These are phyloP conservation scores for Malus orientalis DNA, from an alignment of 306 rosid genomes.

Conservation along the genomic window DNA sequence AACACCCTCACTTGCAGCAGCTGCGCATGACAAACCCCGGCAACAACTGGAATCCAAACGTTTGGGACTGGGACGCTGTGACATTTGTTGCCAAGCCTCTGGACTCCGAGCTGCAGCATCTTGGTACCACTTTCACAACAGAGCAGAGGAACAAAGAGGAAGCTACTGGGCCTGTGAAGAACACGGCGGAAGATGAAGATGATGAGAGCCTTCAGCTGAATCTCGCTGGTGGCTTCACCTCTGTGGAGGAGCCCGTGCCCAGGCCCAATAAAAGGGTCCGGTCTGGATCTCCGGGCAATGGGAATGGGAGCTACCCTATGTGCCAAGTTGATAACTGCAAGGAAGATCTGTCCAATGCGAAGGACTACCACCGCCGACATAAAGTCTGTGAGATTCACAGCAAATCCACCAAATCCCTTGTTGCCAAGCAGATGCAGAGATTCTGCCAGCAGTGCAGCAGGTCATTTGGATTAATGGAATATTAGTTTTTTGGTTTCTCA, in stretches of 20 bases:
- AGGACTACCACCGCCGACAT: constrained; percentile 86
- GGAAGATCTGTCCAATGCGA: constrained; percentile 71
- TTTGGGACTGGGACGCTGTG: constrained; percentile 75
- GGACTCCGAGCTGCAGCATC: constrained; percentile 1
- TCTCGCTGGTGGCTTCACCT: constrained; percentile 40
- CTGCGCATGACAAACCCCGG: constrained; percentile 9
- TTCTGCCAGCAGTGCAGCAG: constrained; percentile 99
- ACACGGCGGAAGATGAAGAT: not conserved
- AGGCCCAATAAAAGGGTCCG: constrained; percentile 57
- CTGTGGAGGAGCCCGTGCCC: constrained; percentile 14
- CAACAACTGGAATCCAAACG: constrained; percentile 53
- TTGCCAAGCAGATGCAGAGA: constrained; percentile 65
- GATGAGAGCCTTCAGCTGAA: constrained; percentile 48
- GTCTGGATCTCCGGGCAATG: constrained; percentile 55
- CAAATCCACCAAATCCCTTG: constrained; percentile 63
- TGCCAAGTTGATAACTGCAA: constrained; percentile 85
- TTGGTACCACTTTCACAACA: constrained; percentile 11
- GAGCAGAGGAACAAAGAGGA: constrained; percentile 6
- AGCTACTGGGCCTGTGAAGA: not conserved
- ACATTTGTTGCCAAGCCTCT: constrained; percentile 43
- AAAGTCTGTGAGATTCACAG: constrained; percentile 84
- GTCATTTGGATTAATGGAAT: constrained; percentile 4
- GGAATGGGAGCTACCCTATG: constrained; percentile 51
- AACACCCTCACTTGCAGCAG: constrained; percentile 3
- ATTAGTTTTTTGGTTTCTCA: not conserved